Evolutionary conservation across 73 alveolate genomes (phyloP).

Genomic region (Paramecium pentaurelia): DNA sequence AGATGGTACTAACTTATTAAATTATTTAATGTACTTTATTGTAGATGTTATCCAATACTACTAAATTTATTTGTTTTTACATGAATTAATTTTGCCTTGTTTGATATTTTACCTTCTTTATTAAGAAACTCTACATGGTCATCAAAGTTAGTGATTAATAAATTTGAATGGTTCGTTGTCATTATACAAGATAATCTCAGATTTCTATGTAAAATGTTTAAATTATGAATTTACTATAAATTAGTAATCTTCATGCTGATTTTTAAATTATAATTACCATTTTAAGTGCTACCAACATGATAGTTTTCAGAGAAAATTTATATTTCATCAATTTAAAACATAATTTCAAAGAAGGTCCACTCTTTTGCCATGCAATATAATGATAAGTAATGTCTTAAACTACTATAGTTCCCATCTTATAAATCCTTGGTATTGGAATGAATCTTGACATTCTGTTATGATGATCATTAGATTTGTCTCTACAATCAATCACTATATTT

Average conservation of each 20-base stretch:
- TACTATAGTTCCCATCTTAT: not conserved
- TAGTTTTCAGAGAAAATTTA: not conserved
- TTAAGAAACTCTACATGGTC: not conserved
- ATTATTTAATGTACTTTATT: not conserved
- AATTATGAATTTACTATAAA: not conserved
- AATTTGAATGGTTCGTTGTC: not conserved
- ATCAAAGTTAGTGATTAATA: not conserved
- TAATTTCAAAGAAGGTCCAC: not conserved
- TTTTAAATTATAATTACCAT: not conserved
- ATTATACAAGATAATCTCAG: not conserved
- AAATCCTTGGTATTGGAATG: not conserved
- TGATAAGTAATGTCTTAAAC: not conserved
- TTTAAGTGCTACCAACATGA: not conserved
- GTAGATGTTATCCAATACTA: not conserved
- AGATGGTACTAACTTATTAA: not conserved
- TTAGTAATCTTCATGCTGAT: not conserved
- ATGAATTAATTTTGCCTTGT: not conserved
- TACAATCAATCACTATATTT: not conserved
- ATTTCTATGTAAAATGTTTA: not conserved
- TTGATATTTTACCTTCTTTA: not conserved
- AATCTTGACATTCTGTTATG: not conserved
- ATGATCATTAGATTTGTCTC: not conserved
- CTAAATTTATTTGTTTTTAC: not conserved
- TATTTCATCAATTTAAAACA: not conserved
- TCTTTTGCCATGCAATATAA: not conserved